Conservation (phyloP, 1,284 basidiomycete genomes). For the Ustilago tritici region DNA sequence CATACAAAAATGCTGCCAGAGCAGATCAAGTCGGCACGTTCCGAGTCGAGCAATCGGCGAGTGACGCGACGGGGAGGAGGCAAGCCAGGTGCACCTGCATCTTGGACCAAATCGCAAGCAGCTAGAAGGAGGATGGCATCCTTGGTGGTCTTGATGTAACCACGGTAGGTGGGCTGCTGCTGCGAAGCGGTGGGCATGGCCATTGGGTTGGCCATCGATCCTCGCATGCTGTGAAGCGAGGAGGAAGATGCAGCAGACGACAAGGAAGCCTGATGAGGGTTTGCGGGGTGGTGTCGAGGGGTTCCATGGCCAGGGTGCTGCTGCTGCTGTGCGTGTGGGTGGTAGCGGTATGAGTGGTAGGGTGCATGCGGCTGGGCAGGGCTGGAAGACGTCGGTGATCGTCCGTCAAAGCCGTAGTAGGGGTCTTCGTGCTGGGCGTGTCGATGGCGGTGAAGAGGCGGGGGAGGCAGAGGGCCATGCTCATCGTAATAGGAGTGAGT, state of each 20-base stretch:
- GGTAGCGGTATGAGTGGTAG: slow-evolving; percentile 25
- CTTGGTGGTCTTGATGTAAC: slow-evolving; percentile 65
- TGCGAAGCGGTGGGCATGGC: slow-evolving; percentile 36
- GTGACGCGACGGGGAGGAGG: slow-evolving; percentile 62
- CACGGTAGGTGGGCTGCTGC: slow-evolving; percentile 65
- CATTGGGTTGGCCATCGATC: slow-evolving; percentile 21
- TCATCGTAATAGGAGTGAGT: slow-evolving; percentile 54
- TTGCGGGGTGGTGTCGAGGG: slow-evolving; percentile 22
- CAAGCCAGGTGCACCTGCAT: slow-evolving; percentile 27
- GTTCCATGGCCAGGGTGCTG: slow-evolving; percentile 23
- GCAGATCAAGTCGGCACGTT: slow-evolving; percentile 62
- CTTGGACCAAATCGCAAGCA: slow-evolving; percentile 61
- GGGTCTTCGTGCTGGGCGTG: slow-evolving; percentile 28
- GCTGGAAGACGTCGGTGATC: slow-evolving; percentile 20
- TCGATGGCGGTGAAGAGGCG: slow-evolving; percentile 45
- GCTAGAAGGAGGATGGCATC: slow-evolving; percentile 67
- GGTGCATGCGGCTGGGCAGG: slow-evolving; percentile 20
- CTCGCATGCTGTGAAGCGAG: slow-evolving; percentile 33
- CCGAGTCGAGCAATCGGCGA: slow-evolving; percentile 64
- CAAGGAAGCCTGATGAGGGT: slow-evolving; percentile 34
- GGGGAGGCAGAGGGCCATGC: slow-evolving; percentile 37
- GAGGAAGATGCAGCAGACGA: slow-evolving; percentile 28
- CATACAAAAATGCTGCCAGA: slow-evolving; percentile 67
- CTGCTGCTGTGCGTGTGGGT: slow-evolving; percentile 18
- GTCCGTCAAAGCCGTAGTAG: slow-evolving; percentile 29